Conservation (phyloP, 2,329 filamentous ascomycete species). For the Phoma sp. region DNA sequence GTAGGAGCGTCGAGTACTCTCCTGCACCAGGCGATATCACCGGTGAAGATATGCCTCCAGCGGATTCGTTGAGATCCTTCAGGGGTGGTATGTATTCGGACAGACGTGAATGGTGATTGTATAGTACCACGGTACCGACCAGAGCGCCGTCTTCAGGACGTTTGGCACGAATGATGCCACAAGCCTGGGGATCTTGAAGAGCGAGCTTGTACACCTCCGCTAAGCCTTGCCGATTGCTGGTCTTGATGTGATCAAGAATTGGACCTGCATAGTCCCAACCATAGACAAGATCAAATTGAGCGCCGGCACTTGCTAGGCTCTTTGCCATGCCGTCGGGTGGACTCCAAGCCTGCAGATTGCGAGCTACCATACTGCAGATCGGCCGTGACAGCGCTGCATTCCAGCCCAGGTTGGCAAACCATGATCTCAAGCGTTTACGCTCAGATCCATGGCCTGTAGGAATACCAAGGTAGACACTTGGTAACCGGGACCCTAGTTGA, state of each 20-base stretch:
- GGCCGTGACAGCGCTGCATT: slow-evolving; percentile 70
- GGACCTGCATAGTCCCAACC: slow-evolving; percentile 76
- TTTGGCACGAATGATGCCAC: slow-evolving; percentile 84
- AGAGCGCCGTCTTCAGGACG: slow-evolving; percentile 69
- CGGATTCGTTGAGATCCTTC: slow-evolving; percentile 62
- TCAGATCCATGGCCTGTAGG: slow-evolving; percentile 69
- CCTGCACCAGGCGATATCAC: slow-evolving; percentile 72
- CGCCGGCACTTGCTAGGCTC: slow-evolving; percentile 72
- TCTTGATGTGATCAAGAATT: slow-evolving; percentile 76
- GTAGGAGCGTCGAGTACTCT: slow-evolving; percentile 73
- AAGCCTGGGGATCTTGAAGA: slow-evolving; percentile 71
- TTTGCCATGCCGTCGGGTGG: slow-evolving; percentile 78
- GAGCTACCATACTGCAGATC: slow-evolving; percentile 75
- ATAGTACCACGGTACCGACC: slow-evolving; percentile 80
- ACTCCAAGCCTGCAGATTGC: slow-evolving; percentile 73
- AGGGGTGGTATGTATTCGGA: slow-evolving; percentile 73
- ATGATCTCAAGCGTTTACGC: slow-evolving; percentile 68
- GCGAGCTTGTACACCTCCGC: slow-evolving; percentile 80
- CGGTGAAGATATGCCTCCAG: slow-evolving; percentile 80
- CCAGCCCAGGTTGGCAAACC: slow-evolving; percentile 93
- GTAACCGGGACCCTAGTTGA: slow-evolving; percentile 80
- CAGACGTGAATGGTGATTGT: slow-evolving; percentile 71
- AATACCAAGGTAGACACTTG: slow-evolving; percentile 85
- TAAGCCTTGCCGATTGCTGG: slow-evolving; percentile 76
- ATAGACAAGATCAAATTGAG: slow-evolving; percentile 83